Evolutionary conservation across 179 eudicot genomes (phyloP), one percentile per base, ranked within the genome.

Genomic region (Spinacia oleracea): DNA sequence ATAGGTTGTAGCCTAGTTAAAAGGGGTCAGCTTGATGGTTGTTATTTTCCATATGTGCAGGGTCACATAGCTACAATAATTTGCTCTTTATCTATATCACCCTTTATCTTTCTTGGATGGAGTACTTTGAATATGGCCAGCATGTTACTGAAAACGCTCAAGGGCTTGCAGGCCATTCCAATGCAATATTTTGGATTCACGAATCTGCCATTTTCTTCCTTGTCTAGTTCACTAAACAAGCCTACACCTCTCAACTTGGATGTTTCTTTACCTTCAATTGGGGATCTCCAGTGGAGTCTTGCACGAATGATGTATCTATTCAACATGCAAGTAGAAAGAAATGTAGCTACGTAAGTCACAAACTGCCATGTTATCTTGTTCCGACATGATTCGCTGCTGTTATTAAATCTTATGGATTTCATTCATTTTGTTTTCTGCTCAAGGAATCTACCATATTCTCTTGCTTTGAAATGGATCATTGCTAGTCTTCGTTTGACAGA

Each of bases 251-350:
- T 93, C 76, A 87, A 89, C 73, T 81, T 96, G 92, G 89, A 96
- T 83, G 89, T 93, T 77, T 86, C 90, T 70, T 80, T 90, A 73
- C 97, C 97, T 78, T 87, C 98, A 10, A 4, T 90, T 70, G 88
- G 87, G 81, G 99, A 93, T 69, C 69, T 96, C 85, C 83, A 78
- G 79, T 91, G 96, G 97, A 86, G 83, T 87, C 76, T 90, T 56
- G 76, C 93, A 31, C 89, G 98, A 62, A 76, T 92, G 77, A 16
- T 89, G 14, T 96, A 96, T 91, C 78, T 91, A 76, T 93, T 96
- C 91, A 92, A 96, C 88, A 84, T 89, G 70, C 97, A 90, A 78
- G 91, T 96, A 27, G 99, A 96, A 89, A 93, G 88, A 88, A 89
- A 96, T 82, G 94, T 96, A 53, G 90, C 94, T 78, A 89, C 87